phyloP scores from a whole-genome alignment of 1,139 yeast genomes.

The Candida pseudocylindracea region DNA sequence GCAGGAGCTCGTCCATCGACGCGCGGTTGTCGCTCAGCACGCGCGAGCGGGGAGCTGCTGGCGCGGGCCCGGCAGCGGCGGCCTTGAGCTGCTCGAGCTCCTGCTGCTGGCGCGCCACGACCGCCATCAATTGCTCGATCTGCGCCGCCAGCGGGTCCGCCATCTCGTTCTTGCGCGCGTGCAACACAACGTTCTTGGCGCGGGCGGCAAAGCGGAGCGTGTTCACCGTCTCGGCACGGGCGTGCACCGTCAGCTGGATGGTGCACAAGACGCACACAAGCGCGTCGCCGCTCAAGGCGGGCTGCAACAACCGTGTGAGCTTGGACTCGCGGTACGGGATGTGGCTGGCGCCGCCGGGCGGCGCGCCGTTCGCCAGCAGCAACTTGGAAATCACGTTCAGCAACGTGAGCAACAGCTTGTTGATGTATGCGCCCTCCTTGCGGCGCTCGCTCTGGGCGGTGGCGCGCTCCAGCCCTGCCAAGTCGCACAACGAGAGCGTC shows the following conservation, averaged over 20 bases:
- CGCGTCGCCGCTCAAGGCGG: conserved; percentile 76
- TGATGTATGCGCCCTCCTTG: conserved; percentile 83
- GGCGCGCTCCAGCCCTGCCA: conserved; percentile 92
- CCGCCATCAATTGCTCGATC: conserved; percentile 21
- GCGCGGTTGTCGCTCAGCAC: not conserved
- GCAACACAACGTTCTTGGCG: conserved; percentile 65
- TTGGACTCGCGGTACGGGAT: conserved; percentile 88
- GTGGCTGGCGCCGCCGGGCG: conserved; percentile 18
- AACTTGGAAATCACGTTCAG: conserved; percentile 77
- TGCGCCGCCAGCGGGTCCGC: conserved; percentile 17
- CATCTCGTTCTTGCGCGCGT: conserved; percentile 33
- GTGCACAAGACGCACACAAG: conserved; percentile 81
- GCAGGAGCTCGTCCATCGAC: conserved; percentile 8
- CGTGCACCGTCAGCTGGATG: conserved; percentile 31
- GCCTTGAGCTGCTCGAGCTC: conserved; percentile 14
- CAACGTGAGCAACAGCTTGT: conserved; percentile 70
- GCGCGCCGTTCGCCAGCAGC: conserved; percentile 15
- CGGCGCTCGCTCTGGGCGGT: conserved; percentile 63
- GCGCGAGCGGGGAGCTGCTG: too few relatives aligned
- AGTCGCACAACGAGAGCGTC: conserved; percentile 71
- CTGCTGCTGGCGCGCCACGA: conserved; percentile 19
- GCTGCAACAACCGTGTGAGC: conserved; percentile 69
- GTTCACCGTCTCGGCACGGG: conserved; percentile 59
- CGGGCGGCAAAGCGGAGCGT: conserved; percentile 84
- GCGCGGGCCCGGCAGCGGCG: too few relatives aligned